Percentiles rank a stretch among this genome's conserved stretches.
Conservation (phyloP, 2,329 filamentous ascomycete species). For the Verticillium isaacii region DNA sequence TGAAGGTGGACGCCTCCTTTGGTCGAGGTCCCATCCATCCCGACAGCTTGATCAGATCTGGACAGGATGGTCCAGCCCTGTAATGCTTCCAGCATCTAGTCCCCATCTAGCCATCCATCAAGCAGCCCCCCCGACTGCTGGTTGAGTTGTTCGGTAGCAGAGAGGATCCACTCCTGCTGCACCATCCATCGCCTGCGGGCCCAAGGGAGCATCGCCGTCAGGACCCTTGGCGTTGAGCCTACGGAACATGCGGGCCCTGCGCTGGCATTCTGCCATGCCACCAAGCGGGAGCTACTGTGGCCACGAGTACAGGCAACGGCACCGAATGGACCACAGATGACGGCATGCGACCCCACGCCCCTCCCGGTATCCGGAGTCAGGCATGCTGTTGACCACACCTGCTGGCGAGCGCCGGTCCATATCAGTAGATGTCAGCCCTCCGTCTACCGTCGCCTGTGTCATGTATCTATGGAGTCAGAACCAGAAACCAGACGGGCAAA, state of each 20-base stretch:
- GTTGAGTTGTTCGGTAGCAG: not conserved
- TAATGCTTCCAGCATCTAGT: not conserved
- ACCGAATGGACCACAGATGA: not conserved
- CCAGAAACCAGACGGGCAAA: constrained; percentile 3
- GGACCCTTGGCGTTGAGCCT: not conserved
- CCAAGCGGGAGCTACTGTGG: not conserved
- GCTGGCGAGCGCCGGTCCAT: not conserved
- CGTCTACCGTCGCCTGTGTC: not conserved
- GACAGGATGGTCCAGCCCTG: not conserved
- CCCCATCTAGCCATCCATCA: not conserved
- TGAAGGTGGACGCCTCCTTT: not conserved
- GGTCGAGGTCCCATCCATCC: not conserved
- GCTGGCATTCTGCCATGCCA: not conserved
- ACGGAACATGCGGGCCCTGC: not conserved
- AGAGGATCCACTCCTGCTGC: not conserved
- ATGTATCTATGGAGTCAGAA: constrained; percentile 9
- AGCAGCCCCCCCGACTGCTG: too few species aligned
- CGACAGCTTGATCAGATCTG: not conserved
- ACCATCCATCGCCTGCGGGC: not conserved
- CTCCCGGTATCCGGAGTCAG: not conserved
- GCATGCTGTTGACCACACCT: not conserved
- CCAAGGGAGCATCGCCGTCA: not conserved
- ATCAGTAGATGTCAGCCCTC: not conserved
- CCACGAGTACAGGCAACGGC: not conserved
- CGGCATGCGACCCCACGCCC: not conserved